Conservation (phyloP, 1,139 yeast species). For the Debaryomyces coudertii region DNA sequence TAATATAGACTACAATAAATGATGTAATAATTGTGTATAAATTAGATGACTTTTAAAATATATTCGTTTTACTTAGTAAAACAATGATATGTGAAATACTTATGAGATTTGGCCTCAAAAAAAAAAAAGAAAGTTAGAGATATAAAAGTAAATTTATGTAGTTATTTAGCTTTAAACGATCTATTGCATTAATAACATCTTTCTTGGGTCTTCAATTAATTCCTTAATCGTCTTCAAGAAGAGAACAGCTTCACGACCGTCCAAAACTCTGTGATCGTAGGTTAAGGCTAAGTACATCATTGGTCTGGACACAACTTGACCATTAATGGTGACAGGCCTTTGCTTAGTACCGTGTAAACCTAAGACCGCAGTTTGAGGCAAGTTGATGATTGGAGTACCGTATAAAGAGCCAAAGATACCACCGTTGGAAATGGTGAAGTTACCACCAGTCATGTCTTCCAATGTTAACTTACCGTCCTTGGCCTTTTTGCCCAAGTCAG, state of each 20-base stretch:
- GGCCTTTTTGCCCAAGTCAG: slow-evolving; percentile 84
- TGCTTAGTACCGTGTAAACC: slow-evolving; percentile 98
- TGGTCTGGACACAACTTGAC: slow-evolving; percentile 96
- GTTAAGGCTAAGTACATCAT: slow-evolving; percentile 99
- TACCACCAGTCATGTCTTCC: slow-evolving; percentile 99
- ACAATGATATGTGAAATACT: slow-evolving; percentile 6
- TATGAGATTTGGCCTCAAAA: neutral
- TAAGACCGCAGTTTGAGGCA: slow-evolving; percentile 97
- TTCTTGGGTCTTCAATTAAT: slow-evolving; percentile 98
- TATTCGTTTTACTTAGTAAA: slow-evolving; percentile 4
- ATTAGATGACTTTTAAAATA: slow-evolving; percentile 9
- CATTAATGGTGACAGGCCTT: slow-evolving; percentile 96
- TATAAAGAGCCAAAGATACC: slow-evolving; percentile 98
- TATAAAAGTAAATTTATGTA: slow-evolving; percentile 7
- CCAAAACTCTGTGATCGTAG: slow-evolving; percentile 96
- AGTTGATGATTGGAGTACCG: slow-evolving; percentile 98
- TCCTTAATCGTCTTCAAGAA: slow-evolving; percentile 96
- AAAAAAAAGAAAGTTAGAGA: slow-evolving; percentile 5
- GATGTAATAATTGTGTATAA: slow-evolving; percentile 1
- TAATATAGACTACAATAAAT: neutral
- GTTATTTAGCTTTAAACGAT: slow-evolving; percentile 3
- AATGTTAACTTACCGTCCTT: slow-evolving; percentile 95
- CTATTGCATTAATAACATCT: slow-evolving; percentile 78
- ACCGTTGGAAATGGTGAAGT: slow-evolving; percentile 98
- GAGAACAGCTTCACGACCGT: slow-evolving; percentile 98